Evolutionary conservation across 129 eudicot genomes (phyloP), one percentile per base, ranked within the genome.

Genomic region (Oenanthe sinensis): DNA sequence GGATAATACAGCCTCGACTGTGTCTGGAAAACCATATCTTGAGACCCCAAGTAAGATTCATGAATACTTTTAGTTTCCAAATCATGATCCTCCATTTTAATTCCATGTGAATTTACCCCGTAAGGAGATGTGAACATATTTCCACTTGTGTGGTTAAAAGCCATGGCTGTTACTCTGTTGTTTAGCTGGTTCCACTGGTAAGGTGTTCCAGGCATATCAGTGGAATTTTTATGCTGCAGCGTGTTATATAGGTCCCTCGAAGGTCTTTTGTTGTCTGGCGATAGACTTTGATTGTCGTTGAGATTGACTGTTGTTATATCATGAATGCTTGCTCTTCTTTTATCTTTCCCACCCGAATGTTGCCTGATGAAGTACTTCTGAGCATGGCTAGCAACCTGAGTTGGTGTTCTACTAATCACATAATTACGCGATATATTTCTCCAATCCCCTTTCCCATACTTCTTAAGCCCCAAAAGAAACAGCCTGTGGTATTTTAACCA

Each of bases 381-480:
- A 74, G 98, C 98, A 83, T 94, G 98, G 85, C 98, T 94, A 5
- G 98, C 98, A 5, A 94, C 98, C 74, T 94, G 98, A 4, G 98
- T 94, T 10, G 98, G 93, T 52, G 98, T 94, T 79, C 98, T 86
- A 22, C 93, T 89, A 2, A 91, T 84, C 16, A 94, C 98, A 42
- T 84, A 94, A 40, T 94, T 94, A 28, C 98, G 83, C 9, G 98
- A 94, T 52, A 94, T 94, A 78, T 94, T 94, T 77, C 98, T 86
- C 98, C 98, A 94, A 58, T 94, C 98, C 36, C 98, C 98, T 83
- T 94, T 94, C 52, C 98, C 98, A 40, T 94, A 94, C 87, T 94
- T 94, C 79, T 88, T 88, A 39, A 94, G 81, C 86, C 98, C 98
- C 97, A 94, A 82, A 77, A 94, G 90, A 76, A 94, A 94, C 88